A percentile compares a stretch with the other conserved stretches of the same genome.
phyloP scores from a whole-genome alignment of 139 green algal species.

The Edaphochlamys debaryana region DNA sequence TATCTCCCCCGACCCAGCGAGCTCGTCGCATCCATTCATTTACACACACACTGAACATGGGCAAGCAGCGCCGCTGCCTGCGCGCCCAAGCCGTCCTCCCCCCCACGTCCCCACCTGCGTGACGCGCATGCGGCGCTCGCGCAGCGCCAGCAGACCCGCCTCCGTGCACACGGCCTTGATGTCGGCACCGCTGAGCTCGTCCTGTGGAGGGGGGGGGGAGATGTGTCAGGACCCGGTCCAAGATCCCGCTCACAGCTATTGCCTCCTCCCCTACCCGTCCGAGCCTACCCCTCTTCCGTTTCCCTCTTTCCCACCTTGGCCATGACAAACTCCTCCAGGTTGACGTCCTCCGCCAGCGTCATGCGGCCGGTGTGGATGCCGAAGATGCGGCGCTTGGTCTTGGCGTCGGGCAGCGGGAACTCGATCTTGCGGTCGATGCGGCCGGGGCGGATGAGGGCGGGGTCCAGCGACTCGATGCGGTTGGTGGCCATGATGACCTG shows the following conservation, averaged over 20 bases:
- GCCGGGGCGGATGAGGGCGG: constrained; percentile 95
- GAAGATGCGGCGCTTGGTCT: constrained; percentile 99
- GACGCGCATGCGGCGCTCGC: constrained; percentile 96
- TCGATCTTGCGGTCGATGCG: constrained; percentile 97
- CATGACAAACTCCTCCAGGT: constrained; percentile 98
- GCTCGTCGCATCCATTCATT: too few species aligned
- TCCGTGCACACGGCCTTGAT: constrained; percentile 99
- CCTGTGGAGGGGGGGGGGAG: constrained; percentile 46
- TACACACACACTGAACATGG: too few species aligned
- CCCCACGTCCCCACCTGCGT: constrained; percentile 59
- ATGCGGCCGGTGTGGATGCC: constrained; percentile 90
- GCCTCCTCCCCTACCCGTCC: not conserved
- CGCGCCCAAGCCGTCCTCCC: too few species aligned
- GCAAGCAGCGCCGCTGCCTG: too few species aligned
- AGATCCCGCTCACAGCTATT: not conserved
- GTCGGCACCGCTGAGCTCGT: constrained; percentile 97
- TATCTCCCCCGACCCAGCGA: too few species aligned
- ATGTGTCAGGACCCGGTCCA: too few species aligned
- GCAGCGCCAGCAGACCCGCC: constrained; percentile 95
- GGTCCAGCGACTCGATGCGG: constrained; percentile 96
- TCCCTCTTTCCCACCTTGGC: constrained; percentile 55
- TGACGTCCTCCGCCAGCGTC: constrained; percentile 95
- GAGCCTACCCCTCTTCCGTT: too few species aligned
- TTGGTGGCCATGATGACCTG: constrained; percentile 99
- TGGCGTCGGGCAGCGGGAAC: constrained; percentile 98